These are phyloP conservation scores for Picocystis sp. DNA, from an alignment of 163 green algal genomes.

Conservation along the genomic window DNA sequence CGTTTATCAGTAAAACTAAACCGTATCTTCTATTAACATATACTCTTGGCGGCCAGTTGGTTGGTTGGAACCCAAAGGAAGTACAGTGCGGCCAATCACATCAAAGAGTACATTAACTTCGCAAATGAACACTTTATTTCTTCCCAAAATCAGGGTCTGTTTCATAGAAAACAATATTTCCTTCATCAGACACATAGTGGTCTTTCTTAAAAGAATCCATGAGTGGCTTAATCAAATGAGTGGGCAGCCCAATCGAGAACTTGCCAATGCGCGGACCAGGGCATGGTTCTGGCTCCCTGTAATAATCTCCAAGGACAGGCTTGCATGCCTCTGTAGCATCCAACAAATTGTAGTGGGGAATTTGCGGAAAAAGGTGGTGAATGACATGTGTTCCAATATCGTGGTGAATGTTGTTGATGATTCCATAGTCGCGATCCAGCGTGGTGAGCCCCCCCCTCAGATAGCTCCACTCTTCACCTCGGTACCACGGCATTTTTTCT, in stretches of 20 bases:
- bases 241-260: constrained; percentile 29
- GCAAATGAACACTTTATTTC: too few relatives aligned
- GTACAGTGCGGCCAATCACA: too few relatives aligned
- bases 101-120: too few relatives aligned
- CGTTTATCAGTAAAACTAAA: too few relatives aligned
- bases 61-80: too few relatives aligned
- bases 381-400: constrained; percentile 93
- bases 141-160: constrained; percentile 15
- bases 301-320: constrained; percentile 80
- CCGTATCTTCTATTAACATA: too few relatives aligned
- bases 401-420: constrained; percentile 98
- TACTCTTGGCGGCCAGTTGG: too few relatives aligned
- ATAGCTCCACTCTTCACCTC: constrained; percentile 83
- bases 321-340: constrained; percentile 74
- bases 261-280: constrained; percentile 18
- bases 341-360: constrained; percentile 86
- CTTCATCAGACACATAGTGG: constrained; percentile 58
- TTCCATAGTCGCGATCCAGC: constrained; percentile 87
- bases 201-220: constrained; percentile 61
- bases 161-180: constrained; percentile 76
- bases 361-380: constrained; percentile 86
- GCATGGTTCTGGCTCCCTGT: constrained; percentile 56
- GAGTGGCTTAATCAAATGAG: constrained; percentile 62
- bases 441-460: constrained; percentile 79
- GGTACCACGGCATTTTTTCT: constrained; percentile 87